A percentile compares a stretch with the other conserved stretches of the same genome.
Evolutionary conservation across 192 early-diverging fungal genomes (phyloP).

Genomic region (Ambispora gerdemannii): DNA sequence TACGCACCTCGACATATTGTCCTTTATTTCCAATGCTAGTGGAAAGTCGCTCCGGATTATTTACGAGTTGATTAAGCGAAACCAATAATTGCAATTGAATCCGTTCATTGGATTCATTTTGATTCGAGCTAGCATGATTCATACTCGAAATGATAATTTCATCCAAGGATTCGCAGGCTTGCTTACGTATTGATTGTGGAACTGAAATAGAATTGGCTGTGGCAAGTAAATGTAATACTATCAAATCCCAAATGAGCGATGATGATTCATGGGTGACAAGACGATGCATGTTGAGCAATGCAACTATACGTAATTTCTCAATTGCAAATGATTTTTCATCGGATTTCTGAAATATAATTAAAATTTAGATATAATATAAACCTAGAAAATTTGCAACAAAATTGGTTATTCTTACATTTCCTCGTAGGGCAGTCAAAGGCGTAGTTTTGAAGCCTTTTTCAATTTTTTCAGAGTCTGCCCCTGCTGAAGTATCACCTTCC

Average conservation of each 20-base stretch:
- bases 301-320: conserved; percentile 65
- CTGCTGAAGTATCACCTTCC: neutral
- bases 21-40: conserved; percentile 36
- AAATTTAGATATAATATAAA: neutral
- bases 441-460: conserved; percentile 38
- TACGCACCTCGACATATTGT: conserved; percentile 70
- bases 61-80: conserved; percentile 61
- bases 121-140: conserved; percentile 57
- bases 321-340: conserved; percentile 78
- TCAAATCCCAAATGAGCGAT: conserved; percentile 57
- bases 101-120: conserved; percentile 61
- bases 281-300: conserved; percentile 56
- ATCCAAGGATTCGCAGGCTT: conserved; percentile 72
- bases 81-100: conserved; percentile 63
- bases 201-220: conserved; percentile 61
- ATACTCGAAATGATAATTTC: conserved; percentile 74
- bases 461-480: neutral
- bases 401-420: conserved; percentile 33
- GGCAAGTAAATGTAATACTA: conserved; percentile 72
- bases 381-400: neutral
- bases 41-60: conserved; percentile 29
- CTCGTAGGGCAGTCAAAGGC: conserved; percentile 35
- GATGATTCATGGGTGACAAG: conserved; percentile 41
- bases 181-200: conserved; percentile 62
- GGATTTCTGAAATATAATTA: conserved; percentile 48